Evolutionary conservation across 352 stramenopile genomes (phyloP), one percentile per base, ranked within the genome.

Genomic region (Globisporangium uncinulatum): DNA sequence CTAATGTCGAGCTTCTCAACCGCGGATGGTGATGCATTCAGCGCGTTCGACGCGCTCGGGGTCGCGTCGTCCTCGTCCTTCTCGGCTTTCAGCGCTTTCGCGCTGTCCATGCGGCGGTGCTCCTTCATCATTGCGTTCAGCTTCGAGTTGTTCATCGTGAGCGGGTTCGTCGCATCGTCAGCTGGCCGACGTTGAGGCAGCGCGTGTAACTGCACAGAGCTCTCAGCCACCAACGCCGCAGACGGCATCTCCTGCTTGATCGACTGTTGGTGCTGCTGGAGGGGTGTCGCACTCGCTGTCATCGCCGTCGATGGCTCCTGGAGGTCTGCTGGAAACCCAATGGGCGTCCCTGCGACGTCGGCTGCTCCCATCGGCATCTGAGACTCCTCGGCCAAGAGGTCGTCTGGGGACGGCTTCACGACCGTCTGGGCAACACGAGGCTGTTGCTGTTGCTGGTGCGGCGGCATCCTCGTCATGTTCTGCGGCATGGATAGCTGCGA

Each of bases 101-200:
- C 74, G 24, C 77, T 71, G 63, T 89, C 82, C 75, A 89, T 87
- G 20, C 77, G 73, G 32, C 73, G 70, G 68, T 92, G 76, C 54
- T 92, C 79, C 59, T 83, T 82, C 79, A 92, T 89, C 82, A 92
- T 92, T 2, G 82, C 82, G 52, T 92, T 89, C 67, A 92, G 24
- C 69, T 89, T 92, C 6, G 82, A 87, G 68, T 92, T 92, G 65
- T 92, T 87, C 82, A 89, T 89, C 31, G 82, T 89, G 29, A 83
- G 60, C 6, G 82, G 77, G 54, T 89, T 88, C 7, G 85, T 71
- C 4, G 62, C 47, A n/a, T 57, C 76, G 19, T 59, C 44, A 24
- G 8, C 19, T 11, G 29, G 44, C 21, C 42, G 37, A 36, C 21
- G 17, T 32, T 13, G 45, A 11, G n/a, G 20, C 20, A 11, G 19